A percentile compares a stretch with the other conserved stretches of the same genome.
Evolutionary conservation across 2,329 filamentous ascomycete genomes (phyloP).

Genomic region (Ophiostoma himal-ulmi): DNA sequence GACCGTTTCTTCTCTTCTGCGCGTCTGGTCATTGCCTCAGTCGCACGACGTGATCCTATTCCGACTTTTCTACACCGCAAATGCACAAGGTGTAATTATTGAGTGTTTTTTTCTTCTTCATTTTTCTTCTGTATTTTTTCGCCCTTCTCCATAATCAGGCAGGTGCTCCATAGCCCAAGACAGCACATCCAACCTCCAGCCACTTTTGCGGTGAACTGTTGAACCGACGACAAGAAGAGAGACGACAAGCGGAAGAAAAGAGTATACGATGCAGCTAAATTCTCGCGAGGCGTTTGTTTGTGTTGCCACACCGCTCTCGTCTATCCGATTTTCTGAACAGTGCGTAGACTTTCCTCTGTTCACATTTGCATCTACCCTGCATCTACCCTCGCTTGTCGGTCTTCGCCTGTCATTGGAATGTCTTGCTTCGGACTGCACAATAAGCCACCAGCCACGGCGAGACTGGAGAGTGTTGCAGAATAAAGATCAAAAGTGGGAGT

Average conservation of each 20-base stretch:
- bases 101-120: too few relatives aligned
- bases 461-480: not conserved
- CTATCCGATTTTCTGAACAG: not conserved
- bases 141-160: not conserved
- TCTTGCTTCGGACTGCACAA: conserved; percentile 6
- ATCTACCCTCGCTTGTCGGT: not conserved
- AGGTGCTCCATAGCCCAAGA: not conserved
- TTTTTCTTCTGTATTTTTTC: not conserved
- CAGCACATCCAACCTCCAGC: not conserved
- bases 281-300: not conserved
- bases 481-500: not conserved
- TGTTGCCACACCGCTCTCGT: conserved; percentile 10
- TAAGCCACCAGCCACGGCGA: not conserved
- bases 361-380: not conserved
- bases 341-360: not conserved
- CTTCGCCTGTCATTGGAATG: conserved; percentile 10
- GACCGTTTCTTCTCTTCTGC: conserved; percentile 5
- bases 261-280: not conserved
- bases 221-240: not conserved
- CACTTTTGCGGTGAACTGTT: conserved; percentile 1
- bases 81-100: not conserved
- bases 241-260: not conserved
- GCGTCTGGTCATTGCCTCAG: too few relatives aligned
- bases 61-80: conserved; percentile 12
- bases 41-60: not conserved